Evolutionary conservation across 805 yeast species (phyloP), one percentile per base, ranked within the genome.

Genomic region (baker's yeast (Saccharomyces cerevisiae)): DNA sequence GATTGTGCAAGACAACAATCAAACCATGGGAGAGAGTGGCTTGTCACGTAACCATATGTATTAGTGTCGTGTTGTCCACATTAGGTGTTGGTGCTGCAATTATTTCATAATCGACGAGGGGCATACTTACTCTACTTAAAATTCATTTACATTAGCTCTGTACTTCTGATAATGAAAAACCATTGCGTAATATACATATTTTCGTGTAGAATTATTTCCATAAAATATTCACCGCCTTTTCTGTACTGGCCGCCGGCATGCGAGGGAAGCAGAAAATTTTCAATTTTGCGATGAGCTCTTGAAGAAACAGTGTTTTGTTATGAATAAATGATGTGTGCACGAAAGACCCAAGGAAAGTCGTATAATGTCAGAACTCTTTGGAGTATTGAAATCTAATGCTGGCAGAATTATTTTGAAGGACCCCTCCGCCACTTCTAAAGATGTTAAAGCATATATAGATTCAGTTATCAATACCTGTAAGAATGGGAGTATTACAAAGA

Each of bases 31-130:
- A 81, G 59, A 73, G 55, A 49, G 13, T 69, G 0, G 53, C 72
- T 1, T 76, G 85, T 47, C 63, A 73, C 53, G 21, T 67, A n/a
- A 76, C 80, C 14, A 73, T 84, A 41, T 51, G 67, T 1, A 53
- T 79, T 4, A 77, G 85, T 56, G 53, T 76, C 0, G 51, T 76
- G 1, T 70, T 83, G 51, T 83, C 89, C 0, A 57, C 79, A 1
- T 59, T 77, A 8, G 95, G 91, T 1, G 80, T 91, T 2, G 70
- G 76, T 55, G 87, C 87, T 13, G 81, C 80, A 1, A 62, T 73
- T 30, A 30, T 64, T 17, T 55, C 63, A 10, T 66, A 51, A 55
- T 1, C 26, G n/a, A 17, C 26, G 47, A n/a, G 24, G 21, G 47
- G 47, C 24, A 27, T 31, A 31, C 22, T 30, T 41, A 31, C 41